A percentile compares a stretch with the other conserved stretches of the same genome.
These are phyloP conservation scores for Cynara cardunculus DNA, from an alignment of 129 eudicot species.

Conservation along the genomic window DNA sequence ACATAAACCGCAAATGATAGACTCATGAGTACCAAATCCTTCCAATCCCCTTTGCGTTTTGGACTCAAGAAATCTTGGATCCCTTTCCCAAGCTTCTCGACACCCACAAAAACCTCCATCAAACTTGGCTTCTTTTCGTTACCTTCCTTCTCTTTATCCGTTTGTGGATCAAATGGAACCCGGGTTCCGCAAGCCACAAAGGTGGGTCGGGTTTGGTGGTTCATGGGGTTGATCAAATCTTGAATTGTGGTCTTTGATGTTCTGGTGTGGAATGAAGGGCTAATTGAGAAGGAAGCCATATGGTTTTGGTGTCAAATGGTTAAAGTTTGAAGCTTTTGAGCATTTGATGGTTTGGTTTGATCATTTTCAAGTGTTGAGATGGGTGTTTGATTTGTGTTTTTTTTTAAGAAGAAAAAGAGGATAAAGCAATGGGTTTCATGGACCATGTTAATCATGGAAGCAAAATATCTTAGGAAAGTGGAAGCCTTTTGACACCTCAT, in stretches of 20 bases:
- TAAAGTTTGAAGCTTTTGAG: slow-evolving; percentile 19
- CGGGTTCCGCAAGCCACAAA: slow-evolving; percentile 34
- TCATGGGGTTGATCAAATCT: slow-evolving; percentile 23
- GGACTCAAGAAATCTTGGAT: slow-evolving; percentile 71
- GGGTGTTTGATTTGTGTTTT: slow-evolving; percentile 15
- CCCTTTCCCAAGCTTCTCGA: slow-evolving; percentile 43
- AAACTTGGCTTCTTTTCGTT: slow-evolving; percentile 27
- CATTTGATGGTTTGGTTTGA: slow-evolving; percentile 9
- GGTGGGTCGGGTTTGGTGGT: slow-evolving; percentile 20
- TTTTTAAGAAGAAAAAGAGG: slow-evolving; percentile 21
- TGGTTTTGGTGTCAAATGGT: slow-evolving; percentile 22
- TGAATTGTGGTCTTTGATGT: slow-evolving; percentile 19
- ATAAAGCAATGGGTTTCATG: slow-evolving; percentile 19
- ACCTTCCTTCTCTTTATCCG: slow-evolving; percentile 24
- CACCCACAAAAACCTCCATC: slow-evolving; percentile 25
- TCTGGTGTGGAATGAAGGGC: slow-evolving; percentile 28
- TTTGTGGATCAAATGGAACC: slow-evolving; percentile 15
- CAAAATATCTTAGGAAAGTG: slow-evolving; percentile 37
- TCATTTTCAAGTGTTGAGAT: background rate
- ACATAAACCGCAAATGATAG: slow-evolving; percentile 94
- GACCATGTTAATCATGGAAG: slow-evolving; percentile 13
- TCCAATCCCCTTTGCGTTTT: slow-evolving; percentile 91
- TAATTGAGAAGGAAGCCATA: slow-evolving; percentile 53
- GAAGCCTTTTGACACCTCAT: slow-evolving; percentile 16
- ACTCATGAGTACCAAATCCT: slow-evolving; percentile 88